Conservation (phyloP, 2,329 filamentous ascomycete species). For the Xylaria sp. region DNA sequence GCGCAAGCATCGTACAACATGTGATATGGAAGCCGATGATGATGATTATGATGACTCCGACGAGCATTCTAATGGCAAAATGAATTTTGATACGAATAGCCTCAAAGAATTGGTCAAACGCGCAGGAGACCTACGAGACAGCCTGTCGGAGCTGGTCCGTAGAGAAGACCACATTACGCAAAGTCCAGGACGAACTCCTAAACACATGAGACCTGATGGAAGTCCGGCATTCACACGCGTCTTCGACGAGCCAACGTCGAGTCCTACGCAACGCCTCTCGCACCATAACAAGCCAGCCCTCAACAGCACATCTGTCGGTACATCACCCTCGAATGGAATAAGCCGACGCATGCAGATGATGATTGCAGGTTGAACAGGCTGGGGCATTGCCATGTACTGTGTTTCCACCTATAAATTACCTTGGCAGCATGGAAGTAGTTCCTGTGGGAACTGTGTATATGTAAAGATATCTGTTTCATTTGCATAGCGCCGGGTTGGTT, state of each 20-base stretch:
- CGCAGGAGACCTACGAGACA: conserved; percentile 67
- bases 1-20: conserved; percentile 61
- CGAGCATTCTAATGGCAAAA: conserved; percentile 58
- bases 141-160: conserved; percentile 68
- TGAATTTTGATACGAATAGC: conserved; percentile 76
- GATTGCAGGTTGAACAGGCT: conserved; percentile 63
- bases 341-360: conserved; percentile 70
- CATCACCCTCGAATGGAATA: conserved; percentile 62
- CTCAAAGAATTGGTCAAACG: conserved; percentile 73
- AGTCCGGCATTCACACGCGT: conserved; percentile 75
- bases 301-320: conserved; percentile 60
- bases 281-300: conserved; percentile 64
- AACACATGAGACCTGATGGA: conserved; percentile 61
- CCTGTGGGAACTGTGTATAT: conserved; percentile 46
- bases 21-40: conserved; percentile 48
- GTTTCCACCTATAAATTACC: not conserved
- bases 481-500: conserved; percentile 54
- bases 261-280: conserved; percentile 61
- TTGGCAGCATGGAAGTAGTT: conserved; percentile 23
- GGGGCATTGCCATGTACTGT: not conserved
- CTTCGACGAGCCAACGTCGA: conserved; percentile 70
- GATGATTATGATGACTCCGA: conserved; percentile 48
- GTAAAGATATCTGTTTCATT: conserved; percentile 49
- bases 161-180: conserved; percentile 67
- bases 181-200: conserved; percentile 64